Evolutionary conservation across 1,284 basidiomycete species (phyloP), one percentile per base, ranked within the genome.

Genomic region (Austropuccinia psidii): DNA sequence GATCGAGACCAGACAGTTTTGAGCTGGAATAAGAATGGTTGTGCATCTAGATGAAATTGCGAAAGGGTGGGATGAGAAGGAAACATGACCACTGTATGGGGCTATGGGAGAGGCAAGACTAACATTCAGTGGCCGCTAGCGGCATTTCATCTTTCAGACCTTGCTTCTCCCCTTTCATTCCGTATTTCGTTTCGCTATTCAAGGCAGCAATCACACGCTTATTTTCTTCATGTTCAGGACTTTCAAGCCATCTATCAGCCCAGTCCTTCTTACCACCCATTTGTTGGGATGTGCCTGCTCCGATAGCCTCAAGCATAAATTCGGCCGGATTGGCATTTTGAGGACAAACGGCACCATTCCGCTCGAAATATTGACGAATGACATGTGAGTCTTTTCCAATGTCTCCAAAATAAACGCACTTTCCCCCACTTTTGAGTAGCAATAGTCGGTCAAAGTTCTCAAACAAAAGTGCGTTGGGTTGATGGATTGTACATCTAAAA

Each of bases 1-100:
- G 93, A 92, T 62, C 93, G 85, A 41, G 83, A 76, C 17, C 89
- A 84, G 65, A 95, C 91, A 6, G 85, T 84, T 79, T 85, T 85
- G 77, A 96, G 83, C 81, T 97, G 93, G 79, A 88, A 89, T 75
- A 83, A 80, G 83, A 91, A 89, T 0, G 88, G 85, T 0, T 91
- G 90, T 0, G 92, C 83, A 77, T 83, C 70, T 73, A 50, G 11
- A 21, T 43, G 54, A 37, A 27, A 3, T 11, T 17, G 11, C 41
- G 41, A n/a, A n/a, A 45, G 41, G n/a, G n/a, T n/a, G n/a, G n/a
- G n/a, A n/a, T n/a, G n/a, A n/a, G n/a, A n/a, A n/a, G n/a, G n/a
- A n/a, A n/a, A n/a, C n/a, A n/a, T n/a, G n/a, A n/a, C n/a, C n/a
- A n/a, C n/a, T n/a, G n/a, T n/a, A n/a, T n/a, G n/a, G n/a, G n/a